Base-by-base conservation (phyloP, 192 early-diverging fungal species). In the Helicostylum pulchrum region DNA sequence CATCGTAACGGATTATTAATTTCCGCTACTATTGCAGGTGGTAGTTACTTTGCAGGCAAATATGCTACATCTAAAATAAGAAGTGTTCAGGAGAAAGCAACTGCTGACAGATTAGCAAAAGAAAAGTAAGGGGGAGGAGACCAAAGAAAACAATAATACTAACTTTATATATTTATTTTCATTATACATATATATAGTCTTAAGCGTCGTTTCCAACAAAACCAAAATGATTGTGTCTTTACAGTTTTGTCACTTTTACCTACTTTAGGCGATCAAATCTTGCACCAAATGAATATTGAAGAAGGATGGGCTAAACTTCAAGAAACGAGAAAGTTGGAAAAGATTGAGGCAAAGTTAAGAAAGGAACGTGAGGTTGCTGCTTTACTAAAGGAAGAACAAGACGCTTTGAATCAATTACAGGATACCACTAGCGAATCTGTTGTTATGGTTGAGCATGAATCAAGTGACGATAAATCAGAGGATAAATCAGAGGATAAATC, bases 201-300 rank as follows among this genome's bases (percentile, higher is more conserved):
- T 58, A 90, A 87, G 52, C 79, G 90, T 54, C 86, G 96, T 14
- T 98, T 96, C 72, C 90, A 96, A 65, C 92, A 95, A 80, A 95
- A 95, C 76, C 92, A 93, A 67, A 84, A 88, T 53, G 96, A 99
- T 78, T 95, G 94, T 72, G 73, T 84, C 19, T 94, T 92, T 59
- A 89, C 90, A 4, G 88, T 95, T n/a, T 73, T 88, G 63, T 86
- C 90, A 34, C 81, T 95, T 39, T 71, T 97, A 47, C 92, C 94
- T 0, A 87, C 88, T 23, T 73, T 96, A 39, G 83, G 83, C 55
- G 90, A 94, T 49, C 84, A 92, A 42, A 76, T 98, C 0, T 78
- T 91, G 53, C 81, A 84, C 19, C 82, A 85, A 48, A 83, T 92
- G 4, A 87, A 95, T 45, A 92, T 97, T 0, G 95, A 98, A 65